These are phyloP conservation scores for Alternaria arbusti DNA, from an alignment of 2,329 filamentous ascomycete genomes.

Conservation along the genomic window DNA sequence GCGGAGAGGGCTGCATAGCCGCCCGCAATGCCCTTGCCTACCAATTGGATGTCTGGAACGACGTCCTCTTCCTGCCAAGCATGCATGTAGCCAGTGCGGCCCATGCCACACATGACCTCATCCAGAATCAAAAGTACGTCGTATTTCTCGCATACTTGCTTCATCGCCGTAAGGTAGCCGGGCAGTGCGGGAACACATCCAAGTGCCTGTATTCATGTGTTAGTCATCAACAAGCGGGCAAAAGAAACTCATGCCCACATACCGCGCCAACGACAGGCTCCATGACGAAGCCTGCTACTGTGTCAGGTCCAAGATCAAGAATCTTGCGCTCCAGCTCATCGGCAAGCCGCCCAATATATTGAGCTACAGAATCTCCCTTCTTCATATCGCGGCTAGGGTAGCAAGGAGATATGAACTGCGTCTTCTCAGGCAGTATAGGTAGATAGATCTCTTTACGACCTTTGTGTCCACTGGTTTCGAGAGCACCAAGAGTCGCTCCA, in stretches of 20 bases:
- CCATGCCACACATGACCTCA: constrained; percentile 76
- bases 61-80: constrained; percentile 66
- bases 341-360: constrained; percentile 67
- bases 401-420: constrained; percentile 70
- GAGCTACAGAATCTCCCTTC: constrained; percentile 59
- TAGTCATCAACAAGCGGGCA: background rate
- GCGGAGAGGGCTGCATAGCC: constrained; percentile 69
- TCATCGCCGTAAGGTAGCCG: constrained; percentile 74
- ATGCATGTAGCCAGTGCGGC: constrained; percentile 65
- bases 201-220: constrained; percentile 56
- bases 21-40: constrained; percentile 71
- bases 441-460: constrained; percentile 67
- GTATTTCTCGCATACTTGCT: constrained; percentile 71
- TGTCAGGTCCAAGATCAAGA: constrained; percentile 64
- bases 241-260: constrained; percentile 40
- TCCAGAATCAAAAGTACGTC: constrained; percentile 79
- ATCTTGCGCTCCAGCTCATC: constrained; percentile 73
- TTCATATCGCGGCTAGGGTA: constrained; percentile 67
- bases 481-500: constrained; percentile 71
- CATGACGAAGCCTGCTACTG: constrained; percentile 73
- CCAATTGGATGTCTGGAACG: constrained; percentile 68
- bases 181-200: constrained; percentile 71
- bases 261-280: constrained; percentile 76
- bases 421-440: constrained; percentile 62
- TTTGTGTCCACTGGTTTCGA: constrained; percentile 69